Evolutionary conservation across 192 early-diverging fungal genomes (phyloP).

Genomic region (Coemansia sp.): DNA sequence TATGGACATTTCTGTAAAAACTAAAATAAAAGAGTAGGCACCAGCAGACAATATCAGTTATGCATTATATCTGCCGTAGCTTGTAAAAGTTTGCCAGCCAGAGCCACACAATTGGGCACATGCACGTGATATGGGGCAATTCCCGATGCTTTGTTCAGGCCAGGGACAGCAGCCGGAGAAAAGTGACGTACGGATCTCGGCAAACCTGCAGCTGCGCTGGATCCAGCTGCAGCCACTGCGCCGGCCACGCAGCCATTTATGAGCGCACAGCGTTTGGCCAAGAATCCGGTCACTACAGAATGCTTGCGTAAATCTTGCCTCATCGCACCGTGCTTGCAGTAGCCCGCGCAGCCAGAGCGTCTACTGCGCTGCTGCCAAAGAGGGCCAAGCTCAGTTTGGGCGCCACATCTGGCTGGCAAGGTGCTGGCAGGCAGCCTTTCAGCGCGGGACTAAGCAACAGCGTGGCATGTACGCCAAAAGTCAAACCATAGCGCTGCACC

Average conservation of each 20-base stretch:
- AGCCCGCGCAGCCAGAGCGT: not conserved
- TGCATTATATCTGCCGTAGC: not conserved
- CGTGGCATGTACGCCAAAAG: not conserved
- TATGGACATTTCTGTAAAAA: conserved; percentile 68
- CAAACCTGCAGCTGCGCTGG: not conserved
- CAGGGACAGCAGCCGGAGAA: not conserved
- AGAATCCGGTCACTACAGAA: not conserved
- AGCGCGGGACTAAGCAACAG: not conserved
- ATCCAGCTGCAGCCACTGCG: not conserved
- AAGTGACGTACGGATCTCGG: too few species aligned
- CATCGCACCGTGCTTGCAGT: not conserved
- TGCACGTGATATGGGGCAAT: not conserved
- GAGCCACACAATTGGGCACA: conserved; percentile 7
- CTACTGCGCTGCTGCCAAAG: not conserved
- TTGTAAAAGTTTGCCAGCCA: not conserved
- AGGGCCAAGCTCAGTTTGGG: not conserved
- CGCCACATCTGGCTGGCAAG: not conserved
- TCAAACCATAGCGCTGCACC: not conserved
- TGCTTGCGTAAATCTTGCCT: too few species aligned
- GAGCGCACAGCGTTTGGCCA: not conserved
- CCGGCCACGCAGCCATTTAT: not conserved
- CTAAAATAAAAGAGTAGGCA: not conserved
- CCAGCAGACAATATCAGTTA: not conserved
- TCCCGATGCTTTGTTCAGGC: not conserved
- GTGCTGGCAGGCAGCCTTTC: not conserved